These are phyloP conservation scores for Capsicum chinense DNA, from an alignment of 257 asterid species.

Conservation along the genomic window DNA sequence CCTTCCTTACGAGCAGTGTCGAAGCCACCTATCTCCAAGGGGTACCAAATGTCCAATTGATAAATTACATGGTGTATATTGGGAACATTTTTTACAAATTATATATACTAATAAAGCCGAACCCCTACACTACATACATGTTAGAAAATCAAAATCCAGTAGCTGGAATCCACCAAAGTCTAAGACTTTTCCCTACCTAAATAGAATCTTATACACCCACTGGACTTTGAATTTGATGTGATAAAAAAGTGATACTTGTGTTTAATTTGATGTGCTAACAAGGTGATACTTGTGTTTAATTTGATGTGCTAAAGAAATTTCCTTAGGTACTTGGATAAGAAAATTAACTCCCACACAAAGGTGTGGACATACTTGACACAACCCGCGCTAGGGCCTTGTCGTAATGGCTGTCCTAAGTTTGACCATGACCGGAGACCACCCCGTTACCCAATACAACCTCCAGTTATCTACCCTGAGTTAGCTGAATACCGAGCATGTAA, in stretches of 20 bases:
- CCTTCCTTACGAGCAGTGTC: neutral
- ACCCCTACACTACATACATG: neutral
- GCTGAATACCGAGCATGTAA: too few relatives aligned
- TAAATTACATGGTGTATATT: neutral
- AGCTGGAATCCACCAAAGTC: conserved; percentile 25
- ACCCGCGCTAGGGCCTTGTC: too few relatives aligned
- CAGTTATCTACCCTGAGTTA: too few relatives aligned
- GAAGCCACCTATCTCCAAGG: neutral
- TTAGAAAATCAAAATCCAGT: conserved; percentile 15
- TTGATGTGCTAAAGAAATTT: neutral
- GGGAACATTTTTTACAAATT: neutral
- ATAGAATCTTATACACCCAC: conserved; percentile 29
- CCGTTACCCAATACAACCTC: too few relatives aligned
- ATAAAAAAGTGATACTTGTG: too few relatives aligned
- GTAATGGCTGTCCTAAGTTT: too few relatives aligned
- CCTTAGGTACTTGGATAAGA: neutral
- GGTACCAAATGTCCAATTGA: neutral
- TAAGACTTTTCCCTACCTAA: conserved; percentile 28
- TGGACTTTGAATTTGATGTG: neutral
- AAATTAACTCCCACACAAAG: too few relatives aligned
- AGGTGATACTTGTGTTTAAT: neutral
- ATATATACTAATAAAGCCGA: neutral
- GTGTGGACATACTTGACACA: too few relatives aligned
- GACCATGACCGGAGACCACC: too few relatives aligned
- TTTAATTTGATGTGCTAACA: neutral